Base-by-base conservation (phyloP, 768 basidiomycete genomes). In the Dacryopinax primogenitus region DNA sequence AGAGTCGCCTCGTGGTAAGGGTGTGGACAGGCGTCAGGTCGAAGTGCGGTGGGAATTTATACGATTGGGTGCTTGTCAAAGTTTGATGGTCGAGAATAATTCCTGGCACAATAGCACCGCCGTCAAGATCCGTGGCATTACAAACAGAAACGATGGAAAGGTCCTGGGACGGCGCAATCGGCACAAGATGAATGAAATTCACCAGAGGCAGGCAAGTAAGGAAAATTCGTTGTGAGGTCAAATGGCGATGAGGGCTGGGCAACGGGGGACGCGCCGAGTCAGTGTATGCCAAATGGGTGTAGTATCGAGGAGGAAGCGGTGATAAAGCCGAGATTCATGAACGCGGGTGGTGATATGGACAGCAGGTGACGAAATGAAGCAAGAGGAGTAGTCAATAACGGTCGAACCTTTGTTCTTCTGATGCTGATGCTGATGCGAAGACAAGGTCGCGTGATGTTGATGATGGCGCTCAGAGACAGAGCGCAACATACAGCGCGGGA, bases 401-500 rank as follows among this genome's bases (percentile, higher is more conserved):
- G 51, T 30, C 26, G 51, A 9, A 23, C 15, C 32, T 23, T 58
- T 58, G 51, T 58, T 58, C 51, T 58, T 58, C 51, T 58, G 51
- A 58, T 58, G 51, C 51, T 58, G 51, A 58, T 58, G 30, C 51
- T 30, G 51, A 58, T 58, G 51, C 51, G 51, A 58, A 58, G 51
- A 58, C 26, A 21, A 3, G 21, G 51, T 58, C 51, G 51, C 51
- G 51, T 58, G 51, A 58, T 58, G 51, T 15, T 32, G 30, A 58
- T 26, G 51, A 58, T 11, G 51, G 26, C 51, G 23, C 51, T 30
- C 12, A 58, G 32, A 30, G 18, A 32, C 51, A 58, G 26, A 23
- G 51, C 23, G 26, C 51, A 30, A 58, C 51, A 58, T 32, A 13
- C 51, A 32, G 51, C 26, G n/a, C n/a, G 32, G 51, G 51, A 58